Percentiles rank a stretch among this genome's conserved stretches.
Evolutionary conservation across 1,284 basidiomycete species (phyloP).

Genomic region (Rhodotorula sp.): DNA sequence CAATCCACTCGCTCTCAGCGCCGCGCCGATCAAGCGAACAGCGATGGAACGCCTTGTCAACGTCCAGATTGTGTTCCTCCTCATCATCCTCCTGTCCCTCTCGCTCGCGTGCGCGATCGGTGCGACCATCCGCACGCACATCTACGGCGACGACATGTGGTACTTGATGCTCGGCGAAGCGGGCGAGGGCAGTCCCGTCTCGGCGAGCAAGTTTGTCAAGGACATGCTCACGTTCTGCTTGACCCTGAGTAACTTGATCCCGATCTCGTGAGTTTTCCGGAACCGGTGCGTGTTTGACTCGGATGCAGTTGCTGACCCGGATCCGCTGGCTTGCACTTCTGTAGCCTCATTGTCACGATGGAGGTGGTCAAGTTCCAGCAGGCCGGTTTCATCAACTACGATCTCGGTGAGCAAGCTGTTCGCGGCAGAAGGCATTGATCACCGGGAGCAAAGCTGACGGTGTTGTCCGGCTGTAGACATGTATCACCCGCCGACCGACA

Average conservation of each 20-base stretch:
- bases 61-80: conserved; percentile 93
- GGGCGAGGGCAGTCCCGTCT: conserved; percentile 5
- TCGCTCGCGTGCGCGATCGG: conserved; percentile 92
- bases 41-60: conserved; percentile 97
- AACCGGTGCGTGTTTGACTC: neutral
- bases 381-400: conserved; percentile 93
- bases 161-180: conserved; percentile 53
- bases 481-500: conserved; percentile 92
- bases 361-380: conserved; percentile 99
- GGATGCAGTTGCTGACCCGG: neutral
- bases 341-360: conserved; percentile 90
- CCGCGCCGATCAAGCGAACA: conserved; percentile 93
- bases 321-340: neutral
- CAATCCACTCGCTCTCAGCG: conserved; percentile 54
- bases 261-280: conserved; percentile 67
- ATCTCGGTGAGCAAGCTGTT: conserved; percentile 51
- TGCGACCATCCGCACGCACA: conserved; percentile 70
- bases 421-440: neutral
- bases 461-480: conserved; percentile 45
- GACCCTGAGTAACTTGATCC: conserved; percentile 98
- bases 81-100: conserved; percentile 79
- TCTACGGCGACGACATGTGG: conserved; percentile 44
- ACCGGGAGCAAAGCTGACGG: neutral
- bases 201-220: conserved; percentile 63
- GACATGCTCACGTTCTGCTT: conserved; percentile 99